These are phyloP conservation scores for Suillus fuscotomentosus DNA, from an alignment of 768 basidiomycete genomes.

Conservation along the genomic window DNA sequence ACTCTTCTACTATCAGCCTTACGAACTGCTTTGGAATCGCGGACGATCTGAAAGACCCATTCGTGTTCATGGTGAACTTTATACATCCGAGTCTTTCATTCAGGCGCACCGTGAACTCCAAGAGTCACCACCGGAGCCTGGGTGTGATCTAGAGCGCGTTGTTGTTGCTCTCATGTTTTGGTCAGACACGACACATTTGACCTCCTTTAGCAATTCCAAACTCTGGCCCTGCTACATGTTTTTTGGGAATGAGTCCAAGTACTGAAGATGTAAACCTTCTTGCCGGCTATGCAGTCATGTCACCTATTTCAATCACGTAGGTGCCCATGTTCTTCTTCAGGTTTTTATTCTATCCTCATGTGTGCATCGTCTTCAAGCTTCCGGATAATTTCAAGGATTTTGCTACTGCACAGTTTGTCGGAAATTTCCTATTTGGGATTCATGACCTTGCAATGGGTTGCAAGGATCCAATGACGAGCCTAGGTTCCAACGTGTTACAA, in stretches of 20 bases:
- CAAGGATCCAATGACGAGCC: neutral
- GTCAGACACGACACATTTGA: slow-evolving; percentile 32
- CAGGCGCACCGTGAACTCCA: slow-evolving; percentile 18
- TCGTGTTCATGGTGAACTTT: slow-evolving; percentile 20
- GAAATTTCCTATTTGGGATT: neutral
- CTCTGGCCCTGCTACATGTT: slow-evolving; percentile 25
- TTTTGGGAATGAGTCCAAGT: slow-evolving; percentile 23
- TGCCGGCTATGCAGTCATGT: slow-evolving; percentile 10
- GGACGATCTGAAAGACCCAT: neutral
- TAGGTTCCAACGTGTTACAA: neutral
- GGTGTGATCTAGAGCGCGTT: slow-evolving; percentile 11
- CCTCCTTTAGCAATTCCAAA: slow-evolving; percentile 27
- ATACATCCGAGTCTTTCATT: slow-evolving; percentile 16
- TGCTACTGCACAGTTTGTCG: neutral
- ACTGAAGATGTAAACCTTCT: slow-evolving; percentile 16
- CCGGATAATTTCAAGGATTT: slow-evolving; percentile 15
- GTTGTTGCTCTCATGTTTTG: slow-evolving; percentile 27
- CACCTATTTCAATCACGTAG: slow-evolving; percentile 11
- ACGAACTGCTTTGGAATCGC: slow-evolving; percentile 14
- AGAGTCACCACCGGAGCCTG: slow-evolving; percentile 12
- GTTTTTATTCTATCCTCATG: neutral
- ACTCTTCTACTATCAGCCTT: slow-evolving; percentile 21
- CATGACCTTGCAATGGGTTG: neutral
- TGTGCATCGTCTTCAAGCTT: slow-evolving; percentile 2
- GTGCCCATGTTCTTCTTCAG: neutral